Evolutionary conservation across 108 stramenopile genomes (phyloP), one percentile per base, ranked within the genome.

Genomic region (Craspedostauros australis): DNA sequence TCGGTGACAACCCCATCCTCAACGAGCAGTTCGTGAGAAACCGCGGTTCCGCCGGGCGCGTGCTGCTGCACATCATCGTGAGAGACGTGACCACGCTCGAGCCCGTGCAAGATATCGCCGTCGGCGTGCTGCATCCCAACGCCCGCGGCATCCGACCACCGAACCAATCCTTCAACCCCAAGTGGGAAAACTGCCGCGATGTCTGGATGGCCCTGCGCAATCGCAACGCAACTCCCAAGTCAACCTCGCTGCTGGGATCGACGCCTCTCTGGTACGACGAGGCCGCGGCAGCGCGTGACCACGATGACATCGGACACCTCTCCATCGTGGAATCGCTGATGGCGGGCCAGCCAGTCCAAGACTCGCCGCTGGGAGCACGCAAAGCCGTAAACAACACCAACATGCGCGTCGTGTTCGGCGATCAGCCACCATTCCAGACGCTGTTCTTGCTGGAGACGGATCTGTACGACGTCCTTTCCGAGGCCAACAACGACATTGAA

Each of bases 41-140:
- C 31, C 60, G 84, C 12, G 50, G 72, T 29, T 66, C 79, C 3
- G 61, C 80, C 1, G 90, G 90, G 3, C 73, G 79, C 41, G 50
- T 91, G 23, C 39, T 91, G 22, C 27, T 91, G 43, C 84, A 84
- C 39, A 31, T 91, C 25, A 34, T 87, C 6, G 65, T 87, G 1
- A 70, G 76, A 19, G 86, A 83, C 46, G 42, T 71, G 36, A 47
- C 69, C 31, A 64, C 70, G 0, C 41, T 53, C 20, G 39, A 67
- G 16, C 58, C 79, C 9, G 52, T 69, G 16, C 57, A 70, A 28
- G 84, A 91, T 39, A 57, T 91, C 52, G 81, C 64, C 7, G 59
- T 91, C 19, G 90, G 90, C 2, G 70, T 71, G 46, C 88, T 74
- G 33, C 85, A 91, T 58, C 90, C 90, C 4, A 85, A 83, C 50